These are phyloP conservation scores for Alternaria conjuncta DNA, from an alignment of 2,329 filamentous ascomycete genomes.

Conservation along the genomic window DNA sequence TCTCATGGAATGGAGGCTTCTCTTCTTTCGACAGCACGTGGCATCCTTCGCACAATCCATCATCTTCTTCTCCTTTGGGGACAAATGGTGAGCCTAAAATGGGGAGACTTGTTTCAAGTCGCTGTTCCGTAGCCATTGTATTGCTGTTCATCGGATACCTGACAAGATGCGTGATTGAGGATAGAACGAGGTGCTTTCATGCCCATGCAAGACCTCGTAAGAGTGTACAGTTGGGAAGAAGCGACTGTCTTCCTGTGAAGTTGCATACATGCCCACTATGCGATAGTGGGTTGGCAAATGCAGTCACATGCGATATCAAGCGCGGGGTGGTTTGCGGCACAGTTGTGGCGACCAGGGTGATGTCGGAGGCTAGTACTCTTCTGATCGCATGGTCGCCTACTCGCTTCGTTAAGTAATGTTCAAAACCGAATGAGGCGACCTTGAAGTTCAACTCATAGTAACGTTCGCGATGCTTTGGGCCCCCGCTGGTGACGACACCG, in stretches of 20 bases:
- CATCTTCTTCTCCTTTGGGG: background rate
- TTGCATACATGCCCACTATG: background rate
- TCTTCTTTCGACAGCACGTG: background rate
- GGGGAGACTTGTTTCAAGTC: background rate
- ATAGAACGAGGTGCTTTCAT: background rate
- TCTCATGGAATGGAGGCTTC: background rate
- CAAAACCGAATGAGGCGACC: background rate
- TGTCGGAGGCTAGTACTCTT: background rate
- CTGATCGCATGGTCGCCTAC: rapidly evolving
- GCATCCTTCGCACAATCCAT: background rate
- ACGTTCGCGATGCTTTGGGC: background rate
- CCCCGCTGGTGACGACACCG: background rate
- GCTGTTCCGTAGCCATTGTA: background rate
- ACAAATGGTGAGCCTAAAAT: rapidly evolving
- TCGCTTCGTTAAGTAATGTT: background rate
- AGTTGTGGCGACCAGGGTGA: background rate
- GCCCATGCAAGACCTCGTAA: background rate
- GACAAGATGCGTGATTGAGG: background rate
- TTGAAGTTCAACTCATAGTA: background rate
- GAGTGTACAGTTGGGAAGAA: background rate
- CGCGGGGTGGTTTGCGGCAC: background rate
- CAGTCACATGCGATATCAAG: background rate
- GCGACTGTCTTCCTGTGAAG: background rate
- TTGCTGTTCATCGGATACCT: background rate
- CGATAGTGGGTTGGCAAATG: background rate